Conservation (phyloP, 2,329 filamentous ascomycete genomes). For the Penicillium sclerotiorum region DNA sequence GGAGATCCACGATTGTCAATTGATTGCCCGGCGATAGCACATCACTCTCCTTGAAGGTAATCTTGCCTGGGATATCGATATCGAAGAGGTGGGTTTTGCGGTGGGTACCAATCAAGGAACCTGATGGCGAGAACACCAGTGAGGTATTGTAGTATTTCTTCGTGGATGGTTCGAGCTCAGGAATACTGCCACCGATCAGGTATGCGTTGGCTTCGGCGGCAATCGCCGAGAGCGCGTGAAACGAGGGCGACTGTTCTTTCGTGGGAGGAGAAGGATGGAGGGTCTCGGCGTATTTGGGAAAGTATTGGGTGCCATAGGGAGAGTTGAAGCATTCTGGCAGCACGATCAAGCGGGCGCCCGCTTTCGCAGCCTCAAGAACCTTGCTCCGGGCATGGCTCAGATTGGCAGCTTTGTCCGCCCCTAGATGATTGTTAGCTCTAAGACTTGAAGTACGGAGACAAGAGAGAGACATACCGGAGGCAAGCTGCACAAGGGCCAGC, state of each 20-base stretch:
- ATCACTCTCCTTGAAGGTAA: slow-evolving; percentile 87
- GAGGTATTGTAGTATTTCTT: slow-evolving; percentile 90
- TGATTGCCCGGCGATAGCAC: slow-evolving; percentile 84
- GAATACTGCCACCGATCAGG: slow-evolving; percentile 89
- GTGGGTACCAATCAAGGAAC: slow-evolving; percentile 80
- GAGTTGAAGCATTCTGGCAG: slow-evolving; percentile 99
- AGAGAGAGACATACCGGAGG: slow-evolving; percentile 57
- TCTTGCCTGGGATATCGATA: slow-evolving; percentile 95
- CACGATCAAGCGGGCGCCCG: slow-evolving; percentile 82
- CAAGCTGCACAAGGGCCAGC: slow-evolving; percentile 79
- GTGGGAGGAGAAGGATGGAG: slow-evolving; percentile 77
- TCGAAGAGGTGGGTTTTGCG: slow-evolving; percentile 97
- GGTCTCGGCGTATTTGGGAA: slow-evolving; percentile 87
- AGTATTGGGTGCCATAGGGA: slow-evolving; percentile 89
- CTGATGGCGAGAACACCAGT: slow-evolving; percentile 76
- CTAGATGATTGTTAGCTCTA: slow-evolving; percentile 37
- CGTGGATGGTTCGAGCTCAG: slow-evolving; percentile 68
- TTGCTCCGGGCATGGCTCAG: slow-evolving; percentile 78
- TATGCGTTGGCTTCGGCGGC: slow-evolving; percentile 78
- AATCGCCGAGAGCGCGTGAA: slow-evolving; percentile 78
- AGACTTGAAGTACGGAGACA: slow-evolving; percentile 4
- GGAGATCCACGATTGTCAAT: slow-evolving; percentile 81
- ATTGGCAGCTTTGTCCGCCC: slow-evolving; percentile 82
- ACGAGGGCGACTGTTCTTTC: slow-evolving; percentile 73
- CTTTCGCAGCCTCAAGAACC: slow-evolving; percentile 75